Evolutionary conservation across 2,329 filamentous ascomycete genomes (phyloP).

Genomic region (Epichloe gansuensis): DNA sequence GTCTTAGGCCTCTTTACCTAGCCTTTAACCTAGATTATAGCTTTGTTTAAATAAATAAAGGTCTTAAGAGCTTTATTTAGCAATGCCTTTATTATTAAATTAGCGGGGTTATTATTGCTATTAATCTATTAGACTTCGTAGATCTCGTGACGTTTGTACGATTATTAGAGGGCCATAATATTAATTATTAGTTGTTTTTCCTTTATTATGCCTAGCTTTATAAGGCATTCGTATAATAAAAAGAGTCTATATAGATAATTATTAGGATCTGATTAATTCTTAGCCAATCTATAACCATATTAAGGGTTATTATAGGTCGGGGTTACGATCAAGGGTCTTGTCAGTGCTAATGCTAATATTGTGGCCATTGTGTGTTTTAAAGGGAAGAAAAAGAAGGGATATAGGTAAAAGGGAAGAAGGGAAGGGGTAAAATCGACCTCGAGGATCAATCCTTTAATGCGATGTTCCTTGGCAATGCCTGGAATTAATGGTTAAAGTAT

Average conservation of each 20-base stretch:
- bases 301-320: no score
- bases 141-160: background rate
- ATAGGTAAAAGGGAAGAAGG: no score
- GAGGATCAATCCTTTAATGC: no score
- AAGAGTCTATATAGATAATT: background rate
- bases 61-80: background rate
- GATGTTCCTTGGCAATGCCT: no score
- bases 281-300: background rate
- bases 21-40: background rate
- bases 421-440: no score
- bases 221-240: background rate
- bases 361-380: no score
- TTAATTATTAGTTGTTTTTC: background rate
- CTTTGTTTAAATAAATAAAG: background rate
- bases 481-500: no score
- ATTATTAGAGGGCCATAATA: background rate
- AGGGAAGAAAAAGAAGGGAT: no score
- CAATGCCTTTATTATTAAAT: background rate
- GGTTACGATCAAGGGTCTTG: no score
- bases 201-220: background rate
- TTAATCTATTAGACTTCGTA: background rate
- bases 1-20: no score
- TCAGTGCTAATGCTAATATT: no score
- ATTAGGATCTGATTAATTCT: background rate
- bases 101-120: background rate